Conservation (phyloP, 108 stramenopile genomes). For the Chaetoceros muelleri region DNA sequence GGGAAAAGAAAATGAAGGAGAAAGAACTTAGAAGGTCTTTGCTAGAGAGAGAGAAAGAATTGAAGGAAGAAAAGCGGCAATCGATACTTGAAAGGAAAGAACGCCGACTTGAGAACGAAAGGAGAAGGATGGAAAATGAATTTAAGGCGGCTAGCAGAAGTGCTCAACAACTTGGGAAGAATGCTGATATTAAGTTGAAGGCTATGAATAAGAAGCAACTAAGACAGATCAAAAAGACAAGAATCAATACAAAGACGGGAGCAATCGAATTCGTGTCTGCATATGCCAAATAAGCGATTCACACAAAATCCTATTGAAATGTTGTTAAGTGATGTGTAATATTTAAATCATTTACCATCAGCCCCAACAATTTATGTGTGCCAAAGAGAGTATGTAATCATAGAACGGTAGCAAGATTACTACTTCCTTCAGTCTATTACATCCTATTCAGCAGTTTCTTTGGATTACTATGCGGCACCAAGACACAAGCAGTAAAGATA, state of each 20-base stretch:
- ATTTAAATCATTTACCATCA: too few species aligned
- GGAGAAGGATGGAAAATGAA: slow-evolving; percentile 71
- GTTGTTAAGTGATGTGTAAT: too few species aligned
- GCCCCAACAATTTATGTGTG: too few species aligned
- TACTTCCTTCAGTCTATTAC: too few species aligned
- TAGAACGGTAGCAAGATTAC: too few species aligned
- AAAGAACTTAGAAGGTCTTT: slow-evolving; percentile 24
- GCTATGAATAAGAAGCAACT: slow-evolving; percentile 95
- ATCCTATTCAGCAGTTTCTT: too few species aligned
- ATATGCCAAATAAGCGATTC: too few species aligned
- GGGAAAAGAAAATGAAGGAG: slow-evolving; percentile 35
- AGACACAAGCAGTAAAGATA: too few species aligned
- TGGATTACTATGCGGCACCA: too few species aligned
- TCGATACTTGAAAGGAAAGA: slow-evolving; percentile 44
- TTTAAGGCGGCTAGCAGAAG: slow-evolving; percentile 48
- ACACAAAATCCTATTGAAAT: too few species aligned
- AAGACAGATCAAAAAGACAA: slow-evolving; percentile 90
- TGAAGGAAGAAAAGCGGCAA: slow-evolving; percentile 41
- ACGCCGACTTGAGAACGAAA: slow-evolving; percentile 69
- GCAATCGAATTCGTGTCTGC: slow-evolving; percentile 81
- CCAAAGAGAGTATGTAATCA: too few species aligned
- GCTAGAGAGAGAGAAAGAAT: slow-evolving; percentile 40
- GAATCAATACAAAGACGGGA: slow-evolving; percentile 88
- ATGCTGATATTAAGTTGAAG: slow-evolving; percentile 45
- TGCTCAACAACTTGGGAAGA: slow-evolving; percentile 49